phyloP scores from a whole-genome alignment of 257 asterid genomes.

The Primulina huaijiensis region DNA sequence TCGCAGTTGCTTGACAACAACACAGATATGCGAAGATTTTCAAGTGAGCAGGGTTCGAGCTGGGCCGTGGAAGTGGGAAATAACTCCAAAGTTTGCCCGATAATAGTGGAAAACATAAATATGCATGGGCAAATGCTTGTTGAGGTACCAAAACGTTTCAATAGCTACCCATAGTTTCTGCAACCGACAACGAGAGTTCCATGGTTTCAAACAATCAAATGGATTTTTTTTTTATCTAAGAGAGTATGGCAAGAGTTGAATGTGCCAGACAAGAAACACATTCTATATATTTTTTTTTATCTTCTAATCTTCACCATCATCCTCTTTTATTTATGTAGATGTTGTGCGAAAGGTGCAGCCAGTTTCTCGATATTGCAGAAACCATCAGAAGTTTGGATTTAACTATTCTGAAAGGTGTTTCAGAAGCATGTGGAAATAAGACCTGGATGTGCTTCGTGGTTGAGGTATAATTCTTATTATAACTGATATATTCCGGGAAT shows the following conservation, averaged over 20 bases:
- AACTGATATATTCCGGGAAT: constrained; percentile 1
- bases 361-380: constrained; percentile 82
- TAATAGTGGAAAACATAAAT: constrained; percentile 79
- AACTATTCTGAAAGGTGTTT: constrained; percentile 70
- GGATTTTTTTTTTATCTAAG: constrained; percentile 7
- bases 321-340: constrained; percentile 46
- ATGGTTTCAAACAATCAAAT: constrained; percentile 10
- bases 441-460: constrained; percentile 84
- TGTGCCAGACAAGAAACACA: background rate
- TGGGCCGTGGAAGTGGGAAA: constrained; percentile 99
- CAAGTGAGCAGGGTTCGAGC: constrained; percentile 86
- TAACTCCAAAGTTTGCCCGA: constrained; percentile 69
- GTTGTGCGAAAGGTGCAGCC: constrained; percentile 65
- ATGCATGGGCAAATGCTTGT: constrained; percentile 85
- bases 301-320: constrained; percentile 10
- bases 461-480: constrained; percentile 54
- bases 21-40: constrained; percentile 47
- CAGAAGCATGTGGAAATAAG: constrained; percentile 68
- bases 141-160: constrained; percentile 50
- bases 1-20: constrained; percentile 83
- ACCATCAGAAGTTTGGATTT: constrained; percentile 83
- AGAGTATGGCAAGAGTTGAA: constrained; percentile 5
- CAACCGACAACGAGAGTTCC: constrained; percentile 5
- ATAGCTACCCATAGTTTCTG: constrained; percentile 11
- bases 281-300: background rate